A percentile compares a stretch with the other conserved stretches of the same genome.
phyloP scores from a whole-genome alignment of 2,329 filamentous ascomycete species.

The Plenodomus lindquistii region DNA sequence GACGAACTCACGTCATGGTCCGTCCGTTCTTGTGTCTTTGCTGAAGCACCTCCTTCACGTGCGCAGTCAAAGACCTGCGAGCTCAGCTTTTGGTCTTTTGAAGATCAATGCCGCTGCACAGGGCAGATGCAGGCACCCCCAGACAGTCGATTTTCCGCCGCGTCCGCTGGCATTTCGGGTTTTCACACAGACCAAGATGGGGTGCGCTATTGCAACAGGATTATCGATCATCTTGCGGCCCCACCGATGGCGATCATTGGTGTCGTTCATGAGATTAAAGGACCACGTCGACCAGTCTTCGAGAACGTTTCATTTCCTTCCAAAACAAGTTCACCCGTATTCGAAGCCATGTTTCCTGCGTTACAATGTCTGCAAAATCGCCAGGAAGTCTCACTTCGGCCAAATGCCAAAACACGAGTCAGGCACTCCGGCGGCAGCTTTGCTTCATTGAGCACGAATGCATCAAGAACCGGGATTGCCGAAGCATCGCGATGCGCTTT shows the following conservation, averaged over 20 bases:
- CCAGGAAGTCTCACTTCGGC: background rate
- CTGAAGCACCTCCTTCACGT: conserved; percentile 16
- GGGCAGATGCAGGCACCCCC: no score
- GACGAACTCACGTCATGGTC: conserved; percentile 8
- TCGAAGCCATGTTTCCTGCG: background rate
- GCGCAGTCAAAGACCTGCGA: conserved; percentile 16
- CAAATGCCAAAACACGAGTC: conserved; percentile 2
- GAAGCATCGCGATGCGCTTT: conserved; percentile 18
- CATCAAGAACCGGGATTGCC: conserved; percentile 9
- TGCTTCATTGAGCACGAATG: conserved; percentile 15
- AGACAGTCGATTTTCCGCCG: background rate
- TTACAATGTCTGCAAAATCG: background rate
- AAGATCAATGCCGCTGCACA: background rate
- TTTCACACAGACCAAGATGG: background rate
- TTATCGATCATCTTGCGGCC: background rate
- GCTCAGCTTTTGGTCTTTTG: background rate
- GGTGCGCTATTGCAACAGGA: background rate
- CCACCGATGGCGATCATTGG: no score
- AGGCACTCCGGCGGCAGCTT: conserved; percentile 16
- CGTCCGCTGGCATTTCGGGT: background rate
- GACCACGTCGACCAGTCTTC: conserved; percentile 32
- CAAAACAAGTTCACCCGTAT: conserved; percentile 10
- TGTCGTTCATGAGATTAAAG: conserved; percentile 4
- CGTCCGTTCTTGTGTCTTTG: conserved; percentile 3
- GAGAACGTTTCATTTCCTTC: conserved; percentile 36